Evolutionary conservation across 257 asterid genomes (phyloP), one percentile per base, ranked within the genome.

Genomic region (Leptodermis oblonga): DNA sequence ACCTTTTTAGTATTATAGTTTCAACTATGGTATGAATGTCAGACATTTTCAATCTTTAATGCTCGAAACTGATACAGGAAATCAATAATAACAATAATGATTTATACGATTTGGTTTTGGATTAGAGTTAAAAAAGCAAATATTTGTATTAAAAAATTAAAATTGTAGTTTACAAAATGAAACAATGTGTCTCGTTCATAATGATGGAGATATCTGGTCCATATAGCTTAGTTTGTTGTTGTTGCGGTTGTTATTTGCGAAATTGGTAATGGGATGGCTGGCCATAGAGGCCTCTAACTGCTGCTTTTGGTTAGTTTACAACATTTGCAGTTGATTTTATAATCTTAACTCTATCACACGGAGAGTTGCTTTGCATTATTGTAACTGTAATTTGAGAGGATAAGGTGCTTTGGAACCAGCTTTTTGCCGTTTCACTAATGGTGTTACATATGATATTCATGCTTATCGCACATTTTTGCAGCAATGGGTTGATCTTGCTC

Each of bases 401-500:
- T 20, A 13, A 51, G 54, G 54, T 49, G 26, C 55, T 49, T 25
- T 8, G 55, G 6, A 49, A 25, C 23, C 28, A 18, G 62, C 5
- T 13, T 17, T 26, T 43, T 33, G 39, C 55, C 55, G 54, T 63
- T 13, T 67, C 54, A 14, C 28, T 22, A 59, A 22, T 63, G n/a
- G n/a, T 55, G 48, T 65, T 31, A 70, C 48, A 46, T 36, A 8
- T 64, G 68, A 33, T 61, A 10, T 78, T 82, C 74, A 81, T 64
- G 17, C 51, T 39, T 56, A 17, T 72, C 69, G 60, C 68, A 66
- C 66, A 33, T 69, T 76, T 73, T 60, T 79, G 74, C 96, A 92
- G 97, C 98, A 90, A 90, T 92, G 98, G 98, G 70, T 92, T 76
- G 98, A 92, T 82, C 86, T 92, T 73, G 98, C 98, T 18, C 84